A percentile compares a stretch with the other conserved stretches of the same genome.
Conservation (phyloP, 208 protist genomes). For the Vickermania ingenoplastis region DNA sequence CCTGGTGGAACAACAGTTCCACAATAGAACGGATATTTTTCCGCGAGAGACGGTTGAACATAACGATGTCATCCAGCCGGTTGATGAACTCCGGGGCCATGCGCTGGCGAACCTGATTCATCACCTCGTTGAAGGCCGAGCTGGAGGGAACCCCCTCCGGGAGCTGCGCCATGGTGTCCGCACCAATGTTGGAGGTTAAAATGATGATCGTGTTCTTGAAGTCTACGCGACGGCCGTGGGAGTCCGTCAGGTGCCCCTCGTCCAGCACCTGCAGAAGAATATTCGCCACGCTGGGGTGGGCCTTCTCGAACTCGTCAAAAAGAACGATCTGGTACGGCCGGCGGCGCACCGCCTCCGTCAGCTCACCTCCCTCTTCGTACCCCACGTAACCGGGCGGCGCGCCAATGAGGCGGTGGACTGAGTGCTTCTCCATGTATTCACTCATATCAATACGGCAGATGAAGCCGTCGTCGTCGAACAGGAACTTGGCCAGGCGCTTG, state of each 20-base stretch:
- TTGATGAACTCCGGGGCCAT: conserved; percentile 98
- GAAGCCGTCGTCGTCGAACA: conserved; percentile 96
- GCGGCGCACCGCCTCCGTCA: conserved; percentile 97
- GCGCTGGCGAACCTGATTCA: conserved; percentile 73
- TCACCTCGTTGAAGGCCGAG: conserved; percentile 63
- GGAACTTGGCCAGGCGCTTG: conserved; percentile 91
- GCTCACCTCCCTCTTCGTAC: conserved; percentile 97
- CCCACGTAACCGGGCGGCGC: conserved; percentile 98
- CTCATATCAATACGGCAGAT: conserved; percentile 98
- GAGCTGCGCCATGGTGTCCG: conserved; percentile 73
- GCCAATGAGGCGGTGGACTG: conserved; percentile 95
- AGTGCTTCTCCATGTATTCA: conserved; percentile 98
- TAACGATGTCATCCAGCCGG: conserved; percentile 96
- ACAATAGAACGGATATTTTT: conserved; percentile 87
- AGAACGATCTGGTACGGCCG: conserved; percentile 97
- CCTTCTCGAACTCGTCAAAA: conserved; percentile 99
- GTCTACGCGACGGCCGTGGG: conserved; percentile 93
- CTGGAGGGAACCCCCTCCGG: conserved; percentile 46
- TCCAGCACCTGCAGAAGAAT: conserved; percentile 98
- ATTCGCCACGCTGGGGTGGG: conserved; percentile 95
- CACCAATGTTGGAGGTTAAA: conserved; percentile 95
- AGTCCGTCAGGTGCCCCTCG: conserved; percentile 97
- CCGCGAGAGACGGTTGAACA: conserved; percentile 91
- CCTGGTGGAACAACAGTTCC: conserved; percentile 74
- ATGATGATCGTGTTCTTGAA: conserved; percentile 98